Evolutionary conservation across 176 grass and related monocot species (phyloP).

Genomic region (Oryza coarctata): DNA sequence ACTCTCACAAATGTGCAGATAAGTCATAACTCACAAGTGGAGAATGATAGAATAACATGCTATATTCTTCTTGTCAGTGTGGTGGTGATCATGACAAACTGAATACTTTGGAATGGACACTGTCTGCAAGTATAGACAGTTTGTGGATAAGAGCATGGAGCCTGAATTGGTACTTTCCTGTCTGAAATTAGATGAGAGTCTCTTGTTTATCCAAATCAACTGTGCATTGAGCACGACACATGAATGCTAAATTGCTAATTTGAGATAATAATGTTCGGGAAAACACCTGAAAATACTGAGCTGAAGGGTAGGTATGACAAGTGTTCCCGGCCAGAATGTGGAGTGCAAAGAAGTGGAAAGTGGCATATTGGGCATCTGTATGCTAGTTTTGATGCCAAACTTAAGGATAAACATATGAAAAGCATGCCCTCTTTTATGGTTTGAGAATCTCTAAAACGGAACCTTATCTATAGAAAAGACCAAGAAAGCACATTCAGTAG

Average conservation of each 20-base stretch:
- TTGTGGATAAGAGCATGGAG: constrained; percentile 29
- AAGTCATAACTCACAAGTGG: background rate
- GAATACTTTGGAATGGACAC: background rate
- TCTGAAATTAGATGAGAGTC: background rate
- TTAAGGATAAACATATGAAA: constrained; percentile 35
- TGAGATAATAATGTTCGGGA: background rate
- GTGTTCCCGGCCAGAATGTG: background rate
- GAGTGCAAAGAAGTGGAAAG: constrained; percentile 14
- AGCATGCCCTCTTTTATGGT: constrained; percentile 43
- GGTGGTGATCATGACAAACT: constrained; percentile 21
- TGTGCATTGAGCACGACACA: background rate
- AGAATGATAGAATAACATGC: background rate
- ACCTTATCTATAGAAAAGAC: constrained; percentile 52
- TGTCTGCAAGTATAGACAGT: constrained; percentile 10
- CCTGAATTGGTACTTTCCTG: constrained; percentile 19
- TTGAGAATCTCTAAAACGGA: constrained; percentile 47
- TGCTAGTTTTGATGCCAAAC: constrained; percentile 32
- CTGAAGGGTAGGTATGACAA: background rate
- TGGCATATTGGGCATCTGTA: constrained; percentile 1
- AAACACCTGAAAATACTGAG: background rate
- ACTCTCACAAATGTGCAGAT: background rate
- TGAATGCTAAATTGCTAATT: background rate
- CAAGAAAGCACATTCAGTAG: constrained; percentile 53
- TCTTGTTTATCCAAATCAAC: constrained; percentile 24
- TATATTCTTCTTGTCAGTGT: constrained; percentile 21